phyloP scores from a whole-genome alignment of 148 eudicot species.

The Rhododendron williamsianum region DNA sequence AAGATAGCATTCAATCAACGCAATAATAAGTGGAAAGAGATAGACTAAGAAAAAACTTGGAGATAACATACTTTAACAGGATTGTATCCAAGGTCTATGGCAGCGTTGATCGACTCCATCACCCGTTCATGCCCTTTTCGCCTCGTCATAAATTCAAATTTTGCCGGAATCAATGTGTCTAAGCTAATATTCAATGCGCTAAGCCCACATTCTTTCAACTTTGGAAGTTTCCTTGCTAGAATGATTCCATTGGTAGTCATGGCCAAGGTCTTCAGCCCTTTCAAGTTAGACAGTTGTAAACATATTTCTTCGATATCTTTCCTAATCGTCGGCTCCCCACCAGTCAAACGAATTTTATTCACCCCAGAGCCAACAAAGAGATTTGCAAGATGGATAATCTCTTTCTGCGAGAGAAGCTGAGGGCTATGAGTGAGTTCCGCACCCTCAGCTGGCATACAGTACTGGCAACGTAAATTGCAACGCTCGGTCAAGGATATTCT shows the following conservation, averaged over 20 bases:
- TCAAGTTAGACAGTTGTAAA: slow-evolving; percentile 55
- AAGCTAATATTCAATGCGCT: slow-evolving; percentile 76
- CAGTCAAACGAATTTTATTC: slow-evolving; percentile 87
- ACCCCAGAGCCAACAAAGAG: slow-evolving; percentile 84
- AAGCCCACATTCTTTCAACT: slow-evolving; percentile 74
- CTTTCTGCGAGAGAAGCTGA: slow-evolving; percentile 58
- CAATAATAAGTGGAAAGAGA: not conserved
- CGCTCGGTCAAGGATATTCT: slow-evolving; percentile 91
- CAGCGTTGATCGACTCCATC: slow-evolving; percentile 69
- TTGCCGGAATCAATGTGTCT: slow-evolving; percentile 80
- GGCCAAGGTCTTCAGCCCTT: slow-evolving; percentile 74
- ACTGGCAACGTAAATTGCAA: slow-evolving; percentile 93
- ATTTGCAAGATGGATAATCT: slow-evolving; percentile 66
- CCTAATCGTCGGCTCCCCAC: slow-evolving; percentile 92
- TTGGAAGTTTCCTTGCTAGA: slow-evolving; percentile 78
- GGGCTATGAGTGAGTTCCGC: slow-evolving; percentile 74
- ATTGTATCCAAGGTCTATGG: slow-evolving; percentile 70
- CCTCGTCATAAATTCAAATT: slow-evolving; percentile 84
- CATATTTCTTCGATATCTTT: slow-evolving; percentile 89
- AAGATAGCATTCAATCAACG: not conserved
- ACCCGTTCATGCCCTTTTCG: slow-evolving; percentile 90
- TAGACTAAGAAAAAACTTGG: not conserved
- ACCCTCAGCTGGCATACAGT: slow-evolving; percentile 97
- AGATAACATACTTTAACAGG: slow-evolving; percentile 71
- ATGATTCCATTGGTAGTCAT: slow-evolving; percentile 89